Evolutionary conservation across 805 yeast species (phyloP).

Genomic region (Debaryomyces prosopidis): DNA sequence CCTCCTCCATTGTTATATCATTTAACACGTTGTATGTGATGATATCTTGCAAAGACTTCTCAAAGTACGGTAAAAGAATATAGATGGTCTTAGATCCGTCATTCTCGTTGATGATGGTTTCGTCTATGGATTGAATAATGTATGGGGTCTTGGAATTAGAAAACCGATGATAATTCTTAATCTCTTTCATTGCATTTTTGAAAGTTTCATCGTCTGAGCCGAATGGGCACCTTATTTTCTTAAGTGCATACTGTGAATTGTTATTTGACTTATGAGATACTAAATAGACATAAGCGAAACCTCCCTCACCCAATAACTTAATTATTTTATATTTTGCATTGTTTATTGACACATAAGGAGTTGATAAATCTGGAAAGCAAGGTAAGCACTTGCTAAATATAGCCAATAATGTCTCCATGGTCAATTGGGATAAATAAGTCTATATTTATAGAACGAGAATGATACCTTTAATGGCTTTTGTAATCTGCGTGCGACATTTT

Average conservation of each 20-base stretch:
- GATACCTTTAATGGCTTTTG: not conserved
- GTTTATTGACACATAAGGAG: slow-evolving; percentile 64
- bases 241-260: slow-evolving; percentile 63
- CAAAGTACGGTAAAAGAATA: slow-evolving; percentile 77
- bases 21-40: slow-evolving; percentile 65
- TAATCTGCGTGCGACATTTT: not conserved
- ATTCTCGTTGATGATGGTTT: slow-evolving; percentile 65
- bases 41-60: slow-evolving; percentile 73
- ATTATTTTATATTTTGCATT: slow-evolving; percentile 61
- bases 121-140: slow-evolving; percentile 69
- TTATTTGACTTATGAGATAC: slow-evolving; percentile 53
- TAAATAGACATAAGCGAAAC: slow-evolving; percentile 81
- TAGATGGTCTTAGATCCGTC: slow-evolving; percentile 82
- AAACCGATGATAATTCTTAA: slow-evolving; percentile 73
- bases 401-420: slow-evolving; percentile 24
- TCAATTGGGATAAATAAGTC: not conserved
- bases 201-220: slow-evolving; percentile 71
- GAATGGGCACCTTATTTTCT: slow-evolving; percentile 84
- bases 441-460: not conserved
- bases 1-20: slow-evolving; percentile 54
- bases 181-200: slow-evolving; percentile 69
- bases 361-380: slow-evolving; percentile 41
- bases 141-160: slow-evolving; percentile 54
- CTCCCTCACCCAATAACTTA: slow-evolving; percentile 85
- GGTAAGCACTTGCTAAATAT: slow-evolving; percentile 39